A percentile compares a stretch with the other conserved stretches of the same genome.
These are phyloP conservation scores for Echinochloa phyllopogon DNA, from an alignment of 176 grass and related monocot species.

Conservation along the genomic window DNA sequence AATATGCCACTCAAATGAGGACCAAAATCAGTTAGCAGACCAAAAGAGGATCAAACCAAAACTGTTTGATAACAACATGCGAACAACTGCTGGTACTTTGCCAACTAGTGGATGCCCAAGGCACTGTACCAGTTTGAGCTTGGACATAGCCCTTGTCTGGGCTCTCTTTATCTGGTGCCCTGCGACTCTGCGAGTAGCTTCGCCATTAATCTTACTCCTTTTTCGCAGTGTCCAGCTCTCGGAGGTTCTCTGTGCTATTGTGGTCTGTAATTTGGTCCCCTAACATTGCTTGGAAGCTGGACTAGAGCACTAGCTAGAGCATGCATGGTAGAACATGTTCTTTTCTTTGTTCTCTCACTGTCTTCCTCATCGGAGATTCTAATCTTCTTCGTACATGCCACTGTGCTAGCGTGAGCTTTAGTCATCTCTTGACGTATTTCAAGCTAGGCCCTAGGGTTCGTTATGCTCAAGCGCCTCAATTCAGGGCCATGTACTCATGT, in stretches of 20 bases:
- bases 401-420: background rate
- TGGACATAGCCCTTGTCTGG: constrained; percentile 4
- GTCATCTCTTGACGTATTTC: background rate
- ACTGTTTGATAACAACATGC: constrained; percentile 35
- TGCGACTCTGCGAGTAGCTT: constrained; percentile 16
- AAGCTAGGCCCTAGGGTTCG: background rate
- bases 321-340: constrained; percentile 26
- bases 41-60: background rate
- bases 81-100: constrained; percentile 2
- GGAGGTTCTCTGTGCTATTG: background rate
- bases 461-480: too few relatives aligned
- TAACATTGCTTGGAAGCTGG: background rate
- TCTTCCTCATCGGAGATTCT: constrained; percentile 22
- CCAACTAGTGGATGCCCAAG: constrained; percentile 1
- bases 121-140: background rate
- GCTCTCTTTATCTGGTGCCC: constrained; percentile 9
- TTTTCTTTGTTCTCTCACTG: constrained; percentile 36
- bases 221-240: constrained; percentile 22
- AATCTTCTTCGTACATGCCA: constrained; percentile 2
- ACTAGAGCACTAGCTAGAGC: constrained; percentile 31
- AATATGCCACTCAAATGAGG: background rate
- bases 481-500: background rate
- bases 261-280: constrained; percentile 36
- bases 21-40: background rate
- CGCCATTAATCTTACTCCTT: constrained; percentile 27